phyloP scores from a whole-genome alignment of 805 yeast species.

The Wickerhamomyces alni region DNA sequence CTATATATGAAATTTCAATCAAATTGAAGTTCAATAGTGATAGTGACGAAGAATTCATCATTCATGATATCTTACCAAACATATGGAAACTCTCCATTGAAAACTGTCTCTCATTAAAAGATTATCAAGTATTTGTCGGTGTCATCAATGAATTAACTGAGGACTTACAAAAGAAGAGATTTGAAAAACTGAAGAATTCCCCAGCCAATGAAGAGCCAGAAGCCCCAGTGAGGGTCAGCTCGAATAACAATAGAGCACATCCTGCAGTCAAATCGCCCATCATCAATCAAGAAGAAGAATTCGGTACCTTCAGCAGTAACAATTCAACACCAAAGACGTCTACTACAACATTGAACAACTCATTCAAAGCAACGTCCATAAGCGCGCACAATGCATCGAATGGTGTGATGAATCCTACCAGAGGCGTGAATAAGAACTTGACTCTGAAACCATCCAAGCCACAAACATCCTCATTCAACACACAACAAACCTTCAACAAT shows the following conservation, averaged over 20 bases:
- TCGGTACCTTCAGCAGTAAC: neutral
- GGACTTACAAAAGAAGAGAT: conserved; percentile 38
- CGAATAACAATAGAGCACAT: neutral
- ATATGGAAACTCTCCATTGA: conserved; percentile 45
- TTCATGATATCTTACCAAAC: conserved; percentile 51
- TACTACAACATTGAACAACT: neutral
- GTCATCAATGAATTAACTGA: conserved; percentile 36
- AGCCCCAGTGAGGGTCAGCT: neutral
- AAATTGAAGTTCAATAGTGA: conserved; percentile 1
- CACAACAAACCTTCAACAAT: neutral
- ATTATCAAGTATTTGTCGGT: conserved; percentile 34
- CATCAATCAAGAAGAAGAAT: neutral
- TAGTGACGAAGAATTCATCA: conserved; percentile 42
- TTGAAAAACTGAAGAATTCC: conserved; percentile 26
- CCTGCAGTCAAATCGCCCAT: neutral
- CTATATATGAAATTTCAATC: conserved; percentile 2
- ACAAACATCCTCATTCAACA: neutral
- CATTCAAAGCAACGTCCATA: too few relatives aligned
- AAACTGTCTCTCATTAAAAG: conserved; percentile 32
- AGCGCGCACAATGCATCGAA: neutral
- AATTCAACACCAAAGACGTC: neutral
- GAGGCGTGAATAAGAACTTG: neutral
- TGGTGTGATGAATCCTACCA: neutral
- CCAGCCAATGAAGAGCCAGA: neutral
- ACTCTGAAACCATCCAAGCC: neutral